Evolutionary conservation across 2,329 filamentous ascomycete species (phyloP).

Genomic region (Alternaria sp.): DNA sequence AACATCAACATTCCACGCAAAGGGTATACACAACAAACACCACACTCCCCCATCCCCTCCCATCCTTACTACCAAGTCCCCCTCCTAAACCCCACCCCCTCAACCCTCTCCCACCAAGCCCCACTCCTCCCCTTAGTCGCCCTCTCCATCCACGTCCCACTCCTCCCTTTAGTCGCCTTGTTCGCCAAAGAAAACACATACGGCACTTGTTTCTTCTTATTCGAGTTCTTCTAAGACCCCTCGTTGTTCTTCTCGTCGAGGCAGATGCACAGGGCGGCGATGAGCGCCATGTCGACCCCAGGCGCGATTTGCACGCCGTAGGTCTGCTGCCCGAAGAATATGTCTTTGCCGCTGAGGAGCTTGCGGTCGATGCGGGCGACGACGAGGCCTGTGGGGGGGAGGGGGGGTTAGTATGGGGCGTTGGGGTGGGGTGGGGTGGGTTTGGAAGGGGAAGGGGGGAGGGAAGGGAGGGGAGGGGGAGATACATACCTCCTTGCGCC

Average conservation of each 20-base stretch:
- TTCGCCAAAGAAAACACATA: neutral
- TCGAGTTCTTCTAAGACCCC: neutral
- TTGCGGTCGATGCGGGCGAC: conserved; percentile 67
- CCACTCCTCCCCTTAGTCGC: neutral
- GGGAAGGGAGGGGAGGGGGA: neutral
- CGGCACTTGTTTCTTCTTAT: neutral
- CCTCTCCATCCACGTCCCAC: neutral
- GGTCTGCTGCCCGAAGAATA: conserved; percentile 68
- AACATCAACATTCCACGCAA: neutral
- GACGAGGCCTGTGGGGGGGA: conserved; percentile 42
- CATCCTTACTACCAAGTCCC: neutral
- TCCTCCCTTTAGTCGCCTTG: neutral
- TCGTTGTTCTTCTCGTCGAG: conserved; percentile 62
- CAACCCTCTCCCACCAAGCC: neutral
- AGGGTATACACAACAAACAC: neutral
- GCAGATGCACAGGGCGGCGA: conserved; percentile 71
- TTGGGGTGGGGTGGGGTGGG: neutral
- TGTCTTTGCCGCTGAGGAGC: conserved; percentile 62
- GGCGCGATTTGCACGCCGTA: conserved; percentile 70
- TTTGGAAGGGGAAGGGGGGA: too few relatives aligned
- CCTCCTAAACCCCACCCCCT: neutral
- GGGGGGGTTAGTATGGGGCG: neutral
- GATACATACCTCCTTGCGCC: conserved; percentile 34
- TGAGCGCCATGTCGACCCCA: conserved; percentile 68
- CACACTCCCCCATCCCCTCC: neutral